Base-by-base conservation (phyloP, 2,329 filamentous ascomycete genomes). In the Pseudocercospora macadamiae region DNA sequence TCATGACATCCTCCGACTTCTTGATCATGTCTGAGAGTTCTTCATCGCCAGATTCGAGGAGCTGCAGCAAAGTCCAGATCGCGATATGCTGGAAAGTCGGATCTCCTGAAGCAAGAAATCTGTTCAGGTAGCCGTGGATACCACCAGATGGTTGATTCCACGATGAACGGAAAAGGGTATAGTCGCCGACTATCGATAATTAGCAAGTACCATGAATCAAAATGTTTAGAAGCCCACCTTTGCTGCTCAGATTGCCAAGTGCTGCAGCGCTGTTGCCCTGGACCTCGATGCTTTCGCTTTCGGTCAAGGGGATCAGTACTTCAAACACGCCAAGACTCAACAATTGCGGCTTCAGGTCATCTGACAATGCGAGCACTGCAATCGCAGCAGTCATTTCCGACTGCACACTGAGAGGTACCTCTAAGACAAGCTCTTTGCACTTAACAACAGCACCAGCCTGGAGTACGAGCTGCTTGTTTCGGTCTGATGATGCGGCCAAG, bases 381-480 rank as follows among this genome's bases (percentile, higher is more conserved):
- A 99, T 97, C 1, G 95, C 95, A n/a, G 95, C 95, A 3, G 95
- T 99, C 95, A 99, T 99, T 76, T 99, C 95, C 1, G 93, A 97
- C 74, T 99, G 95, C 2, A 99, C 95, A 36, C 90, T 93, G 49
- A 97, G 83, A 0, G 95, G 92, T 2, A 97, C 95, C 56, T 96
- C 89, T 16, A 99, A 81, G 21, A 99, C 93, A 53, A 99, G 83
- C 72, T 97, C 91, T 77, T 97, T 97, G 86, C 95, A 99, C 75
- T 97, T 97, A 73, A 97, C 92, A 36, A 99, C 95, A 1, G 95
- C 95, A 21, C 95, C 95, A 30, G 95, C 95, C 76, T 97, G 92
- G 49, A 99, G 80, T 1, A 99, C 95, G n/a, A 99, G 83, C 59
- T 96, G 90, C 79, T 99, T 99, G 83, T 99, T 99, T 63, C 91